These are phyloP conservation scores for Zymoseptoria tritici DNA, from an alignment of 2,329 filamentous ascomycete genomes.

Conservation along the genomic window DNA sequence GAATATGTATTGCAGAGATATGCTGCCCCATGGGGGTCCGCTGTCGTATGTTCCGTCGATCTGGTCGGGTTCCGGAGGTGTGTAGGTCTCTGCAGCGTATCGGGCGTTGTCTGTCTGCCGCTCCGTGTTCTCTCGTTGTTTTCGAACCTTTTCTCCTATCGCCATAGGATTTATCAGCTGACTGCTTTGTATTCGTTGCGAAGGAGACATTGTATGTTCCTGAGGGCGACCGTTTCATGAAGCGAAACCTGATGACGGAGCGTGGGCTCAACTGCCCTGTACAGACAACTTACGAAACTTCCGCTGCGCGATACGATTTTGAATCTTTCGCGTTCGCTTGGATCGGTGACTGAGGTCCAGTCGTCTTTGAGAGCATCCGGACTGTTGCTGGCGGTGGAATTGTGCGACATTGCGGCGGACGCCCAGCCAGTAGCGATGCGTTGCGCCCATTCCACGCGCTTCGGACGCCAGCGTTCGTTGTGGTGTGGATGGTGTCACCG, in stretches of 20 bases:
- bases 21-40: slow-evolving; percentile 64
- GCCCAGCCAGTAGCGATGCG: not conserved
- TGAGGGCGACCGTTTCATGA: too few relatives aligned
- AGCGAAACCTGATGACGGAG: too few relatives aligned
- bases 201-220: too few relatives aligned
- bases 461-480: not conserved
- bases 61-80: slow-evolving; percentile 51
- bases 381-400: slow-evolving; percentile 10
- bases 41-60: slow-evolving; percentile 49
- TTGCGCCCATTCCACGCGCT: not conserved
- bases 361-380: slow-evolving; percentile 42
- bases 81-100: slow-evolving; percentile 58
- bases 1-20: slow-evolving; percentile 52
- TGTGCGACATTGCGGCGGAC: slow-evolving; percentile 15
- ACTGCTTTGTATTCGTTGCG: not conserved
- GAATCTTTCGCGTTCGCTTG: slow-evolving; percentile 65
- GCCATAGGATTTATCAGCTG: slow-evolving; percentile 5
- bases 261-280: not conserved
- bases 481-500: not conserved
- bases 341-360: slow-evolving; percentile 63
- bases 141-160: slow-evolving; percentile 61
- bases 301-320: slow-evolving; percentile 68
- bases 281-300: slow-evolving; percentile 60
- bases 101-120: slow-evolving; percentile 57
- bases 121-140: slow-evolving; percentile 59